These are phyloP conservation scores for Skeletonema costatum DNA, from an alignment of 108 stramenopile species.

Conservation along the genomic window DNA sequence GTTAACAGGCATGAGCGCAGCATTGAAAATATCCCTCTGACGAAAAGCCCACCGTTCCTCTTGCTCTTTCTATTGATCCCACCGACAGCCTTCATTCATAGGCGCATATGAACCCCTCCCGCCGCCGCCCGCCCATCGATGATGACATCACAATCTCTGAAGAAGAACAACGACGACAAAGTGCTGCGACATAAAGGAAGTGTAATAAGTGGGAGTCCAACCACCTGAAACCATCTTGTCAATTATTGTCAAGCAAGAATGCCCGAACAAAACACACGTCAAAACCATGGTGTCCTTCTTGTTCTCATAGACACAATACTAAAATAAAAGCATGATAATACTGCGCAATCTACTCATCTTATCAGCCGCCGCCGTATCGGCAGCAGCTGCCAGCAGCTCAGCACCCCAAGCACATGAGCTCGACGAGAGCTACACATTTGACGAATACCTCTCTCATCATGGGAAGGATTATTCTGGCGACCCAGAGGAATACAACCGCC, in stretches of 20 bases:
- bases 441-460: slow-evolving; percentile 51
- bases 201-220: neutral
- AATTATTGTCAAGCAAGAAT: too few relatives aligned
- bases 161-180: too few relatives aligned
- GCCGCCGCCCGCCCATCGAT: too few relatives aligned
- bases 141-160: too few relatives aligned
- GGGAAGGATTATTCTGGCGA: slow-evolving; percentile 43
- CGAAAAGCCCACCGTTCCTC: too few relatives aligned
- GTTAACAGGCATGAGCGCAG: too few relatives aligned
- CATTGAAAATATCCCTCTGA: too few relatives aligned
- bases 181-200: neutral
- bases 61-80: too few relatives aligned
- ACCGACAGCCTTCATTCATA: too few relatives aligned
- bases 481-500: slow-evolving; percentile 45
- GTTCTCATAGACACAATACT: too few relatives aligned
- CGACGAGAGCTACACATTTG: slow-evolving; percentile 52
- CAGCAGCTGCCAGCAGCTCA: slow-evolving; percentile 3
- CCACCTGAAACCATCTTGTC: neutral
- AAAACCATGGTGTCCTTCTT: too few relatives aligned
- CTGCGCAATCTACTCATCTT: slow-evolving; percentile 11
- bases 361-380: neutral
- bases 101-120: too few relatives aligned
- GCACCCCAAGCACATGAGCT: slow-evolving; percentile 49
- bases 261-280: neutral
- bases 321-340: neutral